Evolutionary conservation across 2,329 filamentous ascomycete genomes (phyloP), one percentile per base, ranked within the genome.

Genomic region (Cadophora sp.): DNA sequence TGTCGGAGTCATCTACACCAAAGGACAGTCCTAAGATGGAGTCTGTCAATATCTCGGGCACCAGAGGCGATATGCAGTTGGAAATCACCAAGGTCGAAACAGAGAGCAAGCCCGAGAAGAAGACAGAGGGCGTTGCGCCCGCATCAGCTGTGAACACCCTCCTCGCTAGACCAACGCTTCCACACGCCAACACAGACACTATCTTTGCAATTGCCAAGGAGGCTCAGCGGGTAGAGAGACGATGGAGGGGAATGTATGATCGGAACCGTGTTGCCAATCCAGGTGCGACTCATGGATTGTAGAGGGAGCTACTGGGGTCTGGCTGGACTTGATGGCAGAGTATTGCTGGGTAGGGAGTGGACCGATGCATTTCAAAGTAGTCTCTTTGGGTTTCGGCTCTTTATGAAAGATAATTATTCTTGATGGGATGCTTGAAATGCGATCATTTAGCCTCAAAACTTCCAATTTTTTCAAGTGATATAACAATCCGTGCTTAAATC

Each of bases 171-270:
- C 43, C 59, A 22, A 16, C 16, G 20, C 43, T 61, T 39, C 43
- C 27, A 36, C 59, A 39, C 14, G 59, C 43, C n/a, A 39, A 61
- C 6, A 61, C 59, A 61, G 59, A 61, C 7, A 61, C 59, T 3
- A 16, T 11, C 4, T 50, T 61, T 13, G 43, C 50, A 18, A 11
- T 61, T 14, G n/a, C 9, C 16, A 61, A 36, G 59, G 24, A 50
- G 27, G 4, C 5, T 2, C 27, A 48, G 14, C 8, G n/a, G 8
- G 30, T 22, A 22, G n/a, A 41, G 59, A 24, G 27, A 9, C 27
- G 59, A 61, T 61, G 59, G 59, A 36, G 43, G 13, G 59, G 59
- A 22, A 61, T 61, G 43, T 61, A 61, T 61, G 43, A 61, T 50
- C 20, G 59, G 20, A 61, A 61, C 9, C 27, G 59, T n/a, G 22